Evolutionary conservation across 805 yeast genomes (phyloP), one percentile per base, ranked within the genome.

Genomic region (Hanseniaspora mollemarum): DNA sequence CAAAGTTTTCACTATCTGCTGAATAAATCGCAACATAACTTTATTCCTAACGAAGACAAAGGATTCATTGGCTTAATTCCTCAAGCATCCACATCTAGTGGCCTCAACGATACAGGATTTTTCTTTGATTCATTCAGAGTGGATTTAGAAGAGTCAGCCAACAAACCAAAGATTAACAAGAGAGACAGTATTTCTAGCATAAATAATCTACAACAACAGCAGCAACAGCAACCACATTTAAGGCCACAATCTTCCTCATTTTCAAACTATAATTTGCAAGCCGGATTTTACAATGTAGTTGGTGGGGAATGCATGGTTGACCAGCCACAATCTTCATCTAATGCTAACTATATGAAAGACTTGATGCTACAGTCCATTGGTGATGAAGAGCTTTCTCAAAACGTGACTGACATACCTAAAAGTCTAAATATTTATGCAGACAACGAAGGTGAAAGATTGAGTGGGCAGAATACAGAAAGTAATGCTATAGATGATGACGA

Each of bases 201-300:
- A 33, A 5, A 19, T 21, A 4, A n/a, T 25, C 13, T 21, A 21
- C 16, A 22, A 45, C n/a, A n/a, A 8, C n/a, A 7, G 4, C 22
- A 25, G 22, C 3, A 6, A 25, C 10, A 39, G 4, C 24, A 39
- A 5, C 32, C 43, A 6, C 18, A 26, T 22, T 8, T 26, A 12
- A 36, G 51, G 29, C 51, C 51, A 18, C 45, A 48, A 19, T 48
- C 51, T 16, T 32, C 51, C 8, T 48, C 51, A 8, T 48, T 48
- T 40, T 48, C 51, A 6, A 48, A 48, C 21, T 48, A 48, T 18
- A 32, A 48, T 6, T 16, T 48, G 25, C 43, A 48, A n/a, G 33
- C 51, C 2, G 51, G 51, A 12, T 48, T 48, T 29, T 16, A 26
- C 22, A 35, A 19, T 15, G 6, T 16, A 4, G 10, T 4, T 16